These are phyloP conservation scores for Pharus latifolius DNA, from an alignment of 176 grass and related monocot species.

Conservation along the genomic window DNA sequence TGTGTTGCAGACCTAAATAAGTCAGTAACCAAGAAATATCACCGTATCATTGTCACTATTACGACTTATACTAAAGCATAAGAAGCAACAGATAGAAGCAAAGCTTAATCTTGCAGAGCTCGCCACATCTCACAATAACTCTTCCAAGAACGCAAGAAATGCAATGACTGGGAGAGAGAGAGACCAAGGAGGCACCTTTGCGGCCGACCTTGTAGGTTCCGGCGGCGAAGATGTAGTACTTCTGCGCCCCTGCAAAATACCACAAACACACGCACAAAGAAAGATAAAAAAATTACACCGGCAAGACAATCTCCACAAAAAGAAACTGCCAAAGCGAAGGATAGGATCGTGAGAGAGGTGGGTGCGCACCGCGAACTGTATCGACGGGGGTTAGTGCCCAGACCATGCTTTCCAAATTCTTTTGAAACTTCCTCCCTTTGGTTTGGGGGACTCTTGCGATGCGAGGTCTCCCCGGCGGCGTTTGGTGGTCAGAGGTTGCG, in stretches of 20 bases:
- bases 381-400: constrained; percentile 63
- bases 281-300: neutral
- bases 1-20: too few species aligned
- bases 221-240: constrained; percentile 64
- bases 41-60: too few species aligned
- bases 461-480: neutral
- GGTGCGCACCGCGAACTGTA: constrained; percentile 39
- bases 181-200: constrained; percentile 50
- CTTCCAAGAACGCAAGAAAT: neutral
- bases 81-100: neutral
- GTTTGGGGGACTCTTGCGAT: neutral
- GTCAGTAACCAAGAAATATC: too few species aligned
- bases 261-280: neutral
- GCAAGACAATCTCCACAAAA: neutral
- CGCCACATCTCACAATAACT: neutral
- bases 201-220: constrained; percentile 90
- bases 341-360: neutral
- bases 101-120: neutral
- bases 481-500: too few species aligned
- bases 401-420: constrained; percentile 36
- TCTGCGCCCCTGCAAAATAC: constrained; percentile 45
- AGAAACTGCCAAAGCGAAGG: neutral
- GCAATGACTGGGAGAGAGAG: neutral
- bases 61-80: neutral
- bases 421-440: neutral